Conservation (phyloP, 1,139 yeast species). For the Sugiyamaella grinbergsii region DNA sequence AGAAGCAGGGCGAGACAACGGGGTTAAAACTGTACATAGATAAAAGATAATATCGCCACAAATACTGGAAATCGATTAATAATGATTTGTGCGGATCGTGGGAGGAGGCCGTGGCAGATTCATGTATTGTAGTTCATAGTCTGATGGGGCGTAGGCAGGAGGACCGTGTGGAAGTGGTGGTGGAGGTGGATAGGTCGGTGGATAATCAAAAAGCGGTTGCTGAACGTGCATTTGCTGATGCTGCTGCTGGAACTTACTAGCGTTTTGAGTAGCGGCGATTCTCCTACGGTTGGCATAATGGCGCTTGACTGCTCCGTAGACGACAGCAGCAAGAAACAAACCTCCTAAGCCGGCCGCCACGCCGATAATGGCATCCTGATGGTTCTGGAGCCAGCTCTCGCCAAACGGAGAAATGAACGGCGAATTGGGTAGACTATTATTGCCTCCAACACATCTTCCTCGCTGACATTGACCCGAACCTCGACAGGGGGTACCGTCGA, state of each 20-base stretch:
- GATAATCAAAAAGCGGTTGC: slow-evolving; percentile 1
- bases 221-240: slow-evolving; percentile 1
- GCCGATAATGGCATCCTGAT: slow-evolving; percentile 34
- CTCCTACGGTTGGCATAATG: neutral
- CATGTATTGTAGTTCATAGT: slow-evolving; percentile 2
- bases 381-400: slow-evolving; percentile 33
- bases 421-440: slow-evolving; percentile 14
- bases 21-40: too few species aligned
- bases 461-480: slow-evolving; percentile 39
- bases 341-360: slow-evolving; percentile 36
- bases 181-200: slow-evolving; percentile 1
- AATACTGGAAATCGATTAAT: neutral
- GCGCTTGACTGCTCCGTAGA: slow-evolving; percentile 6
- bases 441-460: slow-evolving; percentile 41
- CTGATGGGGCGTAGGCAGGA: slow-evolving; percentile 2
- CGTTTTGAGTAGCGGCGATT: neutral
- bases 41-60: neutral
- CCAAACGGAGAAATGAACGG: slow-evolving; percentile 19
- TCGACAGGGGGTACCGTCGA: slow-evolving; percentile 46
- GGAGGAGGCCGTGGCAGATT: slow-evolving; percentile 15
- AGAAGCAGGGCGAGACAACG: neutral
- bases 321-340: slow-evolving; percentile 20
- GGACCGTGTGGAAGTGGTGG: slow-evolving; percentile 9
- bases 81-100: slow-evolving; percentile 7
- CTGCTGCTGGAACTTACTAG: slow-evolving; percentile 1